Base-by-base conservation (phyloP, 2,329 filamentous ascomycete genomes). In the Elsinoe fawcettii region DNA sequence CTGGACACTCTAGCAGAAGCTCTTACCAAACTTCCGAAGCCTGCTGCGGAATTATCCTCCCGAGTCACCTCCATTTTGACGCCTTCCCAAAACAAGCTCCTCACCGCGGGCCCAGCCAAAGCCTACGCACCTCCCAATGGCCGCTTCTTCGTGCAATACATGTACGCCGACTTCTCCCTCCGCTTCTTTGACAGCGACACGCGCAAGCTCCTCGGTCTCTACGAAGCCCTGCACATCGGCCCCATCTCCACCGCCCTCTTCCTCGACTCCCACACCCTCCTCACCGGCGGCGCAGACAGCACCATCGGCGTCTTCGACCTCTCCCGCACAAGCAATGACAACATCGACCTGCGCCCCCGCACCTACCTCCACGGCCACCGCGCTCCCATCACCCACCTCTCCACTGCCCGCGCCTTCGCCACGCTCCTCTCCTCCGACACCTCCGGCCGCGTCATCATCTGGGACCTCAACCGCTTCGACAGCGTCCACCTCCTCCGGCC, bases 61-160 rank as follows among this genome's bases (percentile, higher is more conserved):
- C 81, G 86, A 20, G 88, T 99, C 0, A 80, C 87, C 0, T 89
- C 87, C 1, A 75, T 99, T 27, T 86, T 88, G 0, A 75, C 84
- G 7, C 18, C 20, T 9, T 47, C 88, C 14, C 84, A 90, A 0
- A 90, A 95, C 71, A 82, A 90, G 18, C 78, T 96, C 41, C 93
- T 96, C 66, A 83, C 96, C 7, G 87, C 90, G 1, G 90, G 90
- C 0, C 49, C 89, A 0, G 89, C 95, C 71, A 80, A 89, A 8
- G 77, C 95, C 43, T 92, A 95, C 65, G 84, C 97, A 11, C 87
- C 91, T 0, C 91, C 92, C 0, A 75, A 77, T 51, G 95, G 90
- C 67, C 91, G 97, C 71, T 90, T 90, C 64, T 96, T 90, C 66
- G 80, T 97, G 63, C 90, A 96, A 73, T 97, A 92, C 92, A 92